phyloP scores from a whole-genome alignment of 345 rosid species.

The Adansonia digitata region DNA sequence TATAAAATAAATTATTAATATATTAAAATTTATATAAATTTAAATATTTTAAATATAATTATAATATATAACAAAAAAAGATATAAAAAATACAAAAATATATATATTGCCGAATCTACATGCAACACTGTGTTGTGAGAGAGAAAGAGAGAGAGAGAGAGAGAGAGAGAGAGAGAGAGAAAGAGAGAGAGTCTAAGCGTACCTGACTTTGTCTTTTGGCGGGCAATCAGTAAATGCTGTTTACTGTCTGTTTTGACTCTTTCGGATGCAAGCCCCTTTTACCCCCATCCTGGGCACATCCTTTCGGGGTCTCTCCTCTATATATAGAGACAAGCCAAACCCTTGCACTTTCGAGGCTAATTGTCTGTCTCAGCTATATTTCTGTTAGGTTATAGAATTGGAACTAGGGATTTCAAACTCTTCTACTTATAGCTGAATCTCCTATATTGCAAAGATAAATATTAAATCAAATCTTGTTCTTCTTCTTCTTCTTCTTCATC shows the following conservation, averaged over 20 bases:
- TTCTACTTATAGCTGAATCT: neutral
- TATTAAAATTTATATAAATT: too few species aligned
- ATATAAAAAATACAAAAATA: too few species aligned
- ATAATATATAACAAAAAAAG: too few species aligned
- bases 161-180: too few species aligned
- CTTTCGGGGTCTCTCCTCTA: constrained; percentile 11
- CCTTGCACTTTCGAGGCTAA: constrained; percentile 18
- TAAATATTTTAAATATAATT: too few species aligned
- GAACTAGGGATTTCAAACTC: neutral
- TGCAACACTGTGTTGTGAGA: constrained; percentile 25
- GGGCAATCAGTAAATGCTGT: constrained; percentile 51
- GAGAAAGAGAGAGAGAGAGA: neutral
- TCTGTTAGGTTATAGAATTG: neutral
- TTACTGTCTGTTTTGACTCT: constrained; percentile 56
- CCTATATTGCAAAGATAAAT: neutral
- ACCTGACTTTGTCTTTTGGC: constrained; percentile 68
- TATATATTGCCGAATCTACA: too few species aligned
- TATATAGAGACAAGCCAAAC: constrained; percentile 12
- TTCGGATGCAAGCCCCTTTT: constrained; percentile 16
- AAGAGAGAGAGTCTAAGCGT: constrained; percentile 22
- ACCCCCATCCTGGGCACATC: constrained; percentile 6
- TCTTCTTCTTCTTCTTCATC: neutral
- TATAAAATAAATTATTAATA: too few species aligned
- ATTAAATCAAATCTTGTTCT: neutral
- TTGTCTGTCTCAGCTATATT: constrained; percentile 23